Base-by-base conservation (phyloP, 2,329 filamentous ascomycete species). In the Beauveria rudraprayagi region DNA sequence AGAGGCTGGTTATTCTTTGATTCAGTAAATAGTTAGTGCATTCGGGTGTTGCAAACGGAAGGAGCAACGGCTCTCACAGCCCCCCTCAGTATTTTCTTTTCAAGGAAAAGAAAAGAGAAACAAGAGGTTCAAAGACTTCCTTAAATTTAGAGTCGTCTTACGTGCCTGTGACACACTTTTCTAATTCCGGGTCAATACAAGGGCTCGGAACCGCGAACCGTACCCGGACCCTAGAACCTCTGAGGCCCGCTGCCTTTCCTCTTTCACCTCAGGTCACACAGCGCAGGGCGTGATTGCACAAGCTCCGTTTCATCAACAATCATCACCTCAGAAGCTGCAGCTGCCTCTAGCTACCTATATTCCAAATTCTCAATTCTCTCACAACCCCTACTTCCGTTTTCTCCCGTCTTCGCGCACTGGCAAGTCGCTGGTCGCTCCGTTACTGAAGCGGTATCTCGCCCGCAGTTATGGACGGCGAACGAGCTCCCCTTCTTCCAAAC, bases 391-490 rank as follows among this genome's bases (percentile, higher is more conserved):
- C 11, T 5, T 2, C 3, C 5, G 5, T 30, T 44, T 16, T 53
- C 40, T 9, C 5, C 24, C 28, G 1, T 3, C 7, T n/a, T 53
- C 0, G 10, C 28, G 19, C 11, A 19, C 28, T 6, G 10, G 9
- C 26, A 2, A 3, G 19, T 34, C n/a, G 17, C 48, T 7, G 34
- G 26, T 52, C n/a, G 28, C 22, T 40, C 4, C 41, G 37, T 17
- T 30, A n/a, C 41, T 47, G 19, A 24, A 48, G 43, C 14, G 43
- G 9, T 3, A 10, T 24, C 16, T 16, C 30, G n/a, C 30, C 17
- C 47, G 56, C 37, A 52, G n/a, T 47, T 41, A 60, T 60, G 57
- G 57, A 60, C 28, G 28, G 41, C 28, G 57, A 60, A 43, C 48
- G 57, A 37, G 57, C 57, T 14, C 57, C 57, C 14, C 37, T 60